Base-by-base conservation (phyloP, 2,329 filamentous ascomycete species). In the Fusarium chuoi region DNA sequence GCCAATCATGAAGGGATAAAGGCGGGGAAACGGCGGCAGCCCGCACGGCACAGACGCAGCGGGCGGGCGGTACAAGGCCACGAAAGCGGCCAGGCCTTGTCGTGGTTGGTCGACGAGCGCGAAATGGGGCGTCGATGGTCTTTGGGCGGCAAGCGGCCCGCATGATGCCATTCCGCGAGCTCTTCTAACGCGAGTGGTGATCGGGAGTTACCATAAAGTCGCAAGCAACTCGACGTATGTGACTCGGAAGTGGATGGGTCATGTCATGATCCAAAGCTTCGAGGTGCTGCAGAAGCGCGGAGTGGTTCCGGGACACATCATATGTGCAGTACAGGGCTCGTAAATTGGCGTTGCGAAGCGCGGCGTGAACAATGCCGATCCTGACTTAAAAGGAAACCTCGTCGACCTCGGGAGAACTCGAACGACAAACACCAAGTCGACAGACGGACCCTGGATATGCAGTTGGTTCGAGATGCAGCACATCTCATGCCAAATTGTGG, bases 401-500 rank as follows among this genome's bases (percentile, higher is more conserved):
- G 45, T 66, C 30, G 38, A 62, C 58, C 64, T 71, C 60, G 57
- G 71, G 54, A 61, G 49, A 74, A 49, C 38, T 71, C 26, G 41
- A 68, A 41, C 41, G 42, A 62, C 48, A 65, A 46, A 71, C 48
- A 65, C 44, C 30, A 60, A 61, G 48, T 65, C 62, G 54, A 62
- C 60, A 45, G 62, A 54, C 36, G 39, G 71, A 75, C 68, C 71
- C 64, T 75, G 61, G 58, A 68, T 76, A 78, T 78, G 77, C 77
- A 66, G 77, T 78, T 78, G 77, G 76, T 75, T 64, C 72, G 62
- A 61, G 60, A 52, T 66, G 65, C 64, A 65, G 62, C 59, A 66
- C 56, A 59, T 36, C 48, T 58, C 45, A 56, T 42, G 65, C 39
- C 45, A 64, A 65, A 60, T 51, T 48, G 62, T 71, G 68, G 65